Evolutionary conservation across 2,329 filamentous ascomycete species (phyloP).

Genomic region (Penicillium sp.): DNA sequence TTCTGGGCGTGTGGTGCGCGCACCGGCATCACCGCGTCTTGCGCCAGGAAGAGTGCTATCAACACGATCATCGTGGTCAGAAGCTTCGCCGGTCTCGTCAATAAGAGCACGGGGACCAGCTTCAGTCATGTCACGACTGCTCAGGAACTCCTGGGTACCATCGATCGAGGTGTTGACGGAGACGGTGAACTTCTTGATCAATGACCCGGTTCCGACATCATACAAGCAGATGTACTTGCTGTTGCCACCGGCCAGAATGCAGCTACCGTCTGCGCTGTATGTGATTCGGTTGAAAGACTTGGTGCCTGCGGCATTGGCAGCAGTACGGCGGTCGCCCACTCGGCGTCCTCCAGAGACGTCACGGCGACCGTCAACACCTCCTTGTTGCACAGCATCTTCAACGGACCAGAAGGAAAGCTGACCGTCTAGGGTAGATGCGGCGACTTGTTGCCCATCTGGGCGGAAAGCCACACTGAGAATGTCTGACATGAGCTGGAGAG

Average conservation of each 20-base stretch:
- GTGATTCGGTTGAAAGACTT: constrained; percentile 86
- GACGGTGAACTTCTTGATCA: constrained; percentile 94
- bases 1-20: constrained; percentile 72
- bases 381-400: constrained; percentile 79
- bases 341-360: constrained; percentile 93
- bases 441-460: constrained; percentile 87
- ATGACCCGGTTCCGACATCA: constrained; percentile 85
- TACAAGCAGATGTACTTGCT: constrained; percentile 99
- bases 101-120: constrained; percentile 81
- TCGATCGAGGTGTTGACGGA: constrained; percentile 94
- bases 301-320: constrained; percentile 84
- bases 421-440: constrained; percentile 88
- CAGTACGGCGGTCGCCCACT: constrained; percentile 80
- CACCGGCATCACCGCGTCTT: constrained; percentile 81
- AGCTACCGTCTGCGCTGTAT: constrained; percentile 90
- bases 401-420: constrained; percentile 95
- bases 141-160: constrained; percentile 94
- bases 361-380: constrained; percentile 82
- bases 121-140: constrained; percentile 87
- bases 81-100: constrained; percentile 83
- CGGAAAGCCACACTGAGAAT: constrained; percentile 82
- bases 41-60: constrained; percentile 80
- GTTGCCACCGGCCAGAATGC: constrained; percentile 85
- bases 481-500: constrained; percentile 87
- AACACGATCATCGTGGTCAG: constrained; percentile 80